Percentiles rank a stretch among this genome's conserved stretches.
These are phyloP conservation scores for Corynespora cassiicola DNA, from an alignment of 2,329 filamentous ascomycete species.

Conservation along the genomic window DNA sequence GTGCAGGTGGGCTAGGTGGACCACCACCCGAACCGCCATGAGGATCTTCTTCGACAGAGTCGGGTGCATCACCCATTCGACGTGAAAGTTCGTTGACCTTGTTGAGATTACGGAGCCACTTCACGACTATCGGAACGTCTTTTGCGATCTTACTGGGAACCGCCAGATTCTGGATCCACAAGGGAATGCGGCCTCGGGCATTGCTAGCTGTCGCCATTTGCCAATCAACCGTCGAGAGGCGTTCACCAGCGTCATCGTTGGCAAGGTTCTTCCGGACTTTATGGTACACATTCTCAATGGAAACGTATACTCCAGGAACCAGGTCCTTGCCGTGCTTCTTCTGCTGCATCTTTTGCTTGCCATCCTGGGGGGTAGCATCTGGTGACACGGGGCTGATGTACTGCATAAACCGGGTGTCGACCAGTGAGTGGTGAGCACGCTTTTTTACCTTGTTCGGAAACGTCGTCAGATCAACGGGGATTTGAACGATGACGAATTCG, in stretches of 20 bases:
- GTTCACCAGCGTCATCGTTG: slow-evolving; percentile 51
- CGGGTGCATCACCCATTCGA: too few species aligned
- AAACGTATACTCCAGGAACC: slow-evolving; percentile 67
- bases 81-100: too few species aligned
- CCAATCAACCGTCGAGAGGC: too few species aligned
- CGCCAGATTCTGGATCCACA: slow-evolving; percentile 69
- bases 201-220: slow-evolving; percentile 79
- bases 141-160: slow-evolving; percentile 70
- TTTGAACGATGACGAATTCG: slow-evolving; percentile 47
- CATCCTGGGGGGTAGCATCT: slow-evolving; percentile 1
- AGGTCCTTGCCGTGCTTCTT: slow-evolving; percentile 53
- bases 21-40: too few species aligned
- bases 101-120: background rate
- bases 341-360: slow-evolving; percentile 20
- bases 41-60: too few species aligned
- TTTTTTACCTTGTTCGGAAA: too few species aligned
- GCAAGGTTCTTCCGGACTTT: slow-evolving; percentile 1
- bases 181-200: slow-evolving; percentile 70
- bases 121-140: slow-evolving; percentile 70
- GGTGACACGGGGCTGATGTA: too few species aligned
- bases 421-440: slow-evolving; percentile 8
- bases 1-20: too few species aligned
- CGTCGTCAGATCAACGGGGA: slow-evolving; percentile 62
- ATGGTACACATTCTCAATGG: slow-evolving; percentile 65
- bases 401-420: slow-evolving; percentile 13